Conservation (phyloP, 2,329 filamentous ascomycete genomes). For the Aureobasidium sp. region DNA sequence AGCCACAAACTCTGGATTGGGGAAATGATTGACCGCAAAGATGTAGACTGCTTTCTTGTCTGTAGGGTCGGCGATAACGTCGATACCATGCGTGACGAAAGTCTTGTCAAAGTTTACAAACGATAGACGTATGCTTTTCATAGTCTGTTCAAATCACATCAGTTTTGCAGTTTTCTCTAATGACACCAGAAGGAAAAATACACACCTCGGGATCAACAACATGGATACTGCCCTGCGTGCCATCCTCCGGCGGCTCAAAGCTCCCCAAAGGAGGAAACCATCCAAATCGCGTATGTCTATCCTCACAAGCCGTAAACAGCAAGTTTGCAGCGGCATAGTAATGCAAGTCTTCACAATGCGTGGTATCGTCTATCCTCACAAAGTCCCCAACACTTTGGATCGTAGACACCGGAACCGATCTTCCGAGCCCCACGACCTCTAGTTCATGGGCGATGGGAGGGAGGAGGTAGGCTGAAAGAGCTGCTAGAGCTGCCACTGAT, state of each 20-base stretch:
- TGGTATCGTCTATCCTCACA: conserved; percentile 39
- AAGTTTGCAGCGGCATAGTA: conserved; percentile 42
- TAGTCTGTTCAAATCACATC: conserved; percentile 19
- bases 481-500: neutral
- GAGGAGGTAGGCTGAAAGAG: neutral
- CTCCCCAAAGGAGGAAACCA: conserved; percentile 48
- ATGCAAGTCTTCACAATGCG: conserved; percentile 55
- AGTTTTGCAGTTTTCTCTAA: neutral
- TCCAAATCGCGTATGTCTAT: conserved; percentile 35
- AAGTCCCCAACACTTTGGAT: conserved; percentile 21
- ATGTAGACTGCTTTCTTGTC: conserved; percentile 46
- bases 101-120: conserved; percentile 47
- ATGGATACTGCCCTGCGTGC: conserved; percentile 42
- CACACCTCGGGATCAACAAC: conserved; percentile 49
- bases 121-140: conserved; percentile 31
- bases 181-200: neutral
- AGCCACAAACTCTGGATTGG: conserved; percentile 38
- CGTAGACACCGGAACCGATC: neutral
- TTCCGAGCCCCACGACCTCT: neutral
- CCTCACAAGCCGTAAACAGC: conserved; percentile 54
- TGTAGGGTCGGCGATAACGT: conserved; percentile 47
- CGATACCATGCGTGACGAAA: conserved; percentile 56
- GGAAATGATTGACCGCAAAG: conserved; percentile 54
- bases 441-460: neutral
- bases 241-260: conserved; percentile 35